phyloP scores from a whole-genome alignment of 352 stramenopile genomes.

The Globisporangium echinulatum region DNA sequence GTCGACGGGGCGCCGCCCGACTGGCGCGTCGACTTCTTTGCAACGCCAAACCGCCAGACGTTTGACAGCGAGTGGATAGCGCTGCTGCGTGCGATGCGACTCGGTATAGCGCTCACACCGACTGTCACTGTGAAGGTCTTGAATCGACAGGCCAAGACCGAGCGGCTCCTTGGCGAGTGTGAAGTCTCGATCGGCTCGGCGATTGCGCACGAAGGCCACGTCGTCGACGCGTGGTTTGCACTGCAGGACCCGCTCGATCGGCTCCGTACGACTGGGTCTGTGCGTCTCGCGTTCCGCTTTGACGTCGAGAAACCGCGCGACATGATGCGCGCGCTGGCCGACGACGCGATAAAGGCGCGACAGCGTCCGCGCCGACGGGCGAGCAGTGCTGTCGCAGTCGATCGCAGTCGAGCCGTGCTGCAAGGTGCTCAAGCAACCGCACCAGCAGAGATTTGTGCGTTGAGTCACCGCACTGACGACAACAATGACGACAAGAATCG shows the following conservation, averaged over 20 bases:
- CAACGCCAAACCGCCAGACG: neutral
- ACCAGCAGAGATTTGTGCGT: neutral
- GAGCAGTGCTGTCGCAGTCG: constrained; percentile 5
- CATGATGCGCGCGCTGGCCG: constrained; percentile 1
- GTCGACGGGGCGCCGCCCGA: constrained; percentile 56
- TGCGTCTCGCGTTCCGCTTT: constrained; percentile 55
- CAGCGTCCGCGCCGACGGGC: neutral
- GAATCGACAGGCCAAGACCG: constrained; percentile 59
- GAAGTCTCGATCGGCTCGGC: constrained; percentile 67
- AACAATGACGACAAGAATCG: neutral
- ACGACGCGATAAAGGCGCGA: neutral
- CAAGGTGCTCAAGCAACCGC: neutral
- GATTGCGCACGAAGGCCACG: constrained; percentile 61
- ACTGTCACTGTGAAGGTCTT: constrained; percentile 66
- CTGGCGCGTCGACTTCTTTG: constrained; percentile 67
- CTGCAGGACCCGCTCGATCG: constrained; percentile 29
- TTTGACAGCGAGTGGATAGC: constrained; percentile 36
- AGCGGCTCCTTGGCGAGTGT: constrained; percentile 66
- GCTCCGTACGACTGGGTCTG: constrained; percentile 19
- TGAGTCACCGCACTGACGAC: neutral
- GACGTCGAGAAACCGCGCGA: constrained; percentile 37
- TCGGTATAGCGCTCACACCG: constrained; percentile 56
- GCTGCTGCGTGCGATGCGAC: constrained; percentile 42
- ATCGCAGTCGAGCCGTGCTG: neutral
- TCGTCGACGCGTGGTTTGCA: constrained; percentile 60